Base-by-base conservation (phyloP, 306 rosid genomes). In the Rosa lucieae region DNA sequence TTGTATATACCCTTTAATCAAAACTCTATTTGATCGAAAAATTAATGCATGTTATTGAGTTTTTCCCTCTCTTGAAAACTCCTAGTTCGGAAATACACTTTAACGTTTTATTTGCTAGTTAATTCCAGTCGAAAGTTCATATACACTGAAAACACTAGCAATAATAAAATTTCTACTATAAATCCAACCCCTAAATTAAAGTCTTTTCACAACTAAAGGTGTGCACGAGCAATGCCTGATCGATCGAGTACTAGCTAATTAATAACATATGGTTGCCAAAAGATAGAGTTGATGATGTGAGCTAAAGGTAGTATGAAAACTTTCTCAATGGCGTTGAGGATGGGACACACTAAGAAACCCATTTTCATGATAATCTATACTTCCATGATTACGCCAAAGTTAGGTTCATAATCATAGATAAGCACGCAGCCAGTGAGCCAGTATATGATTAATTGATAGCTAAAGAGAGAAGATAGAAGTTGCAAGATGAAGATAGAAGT, bases 331-430 rank as follows among this genome's bases (percentile, higher is more conserved):
- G 55, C 78, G 15, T 55, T 71, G 20, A 46, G 70, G 32, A 37
- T 47, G 66, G 78, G 69, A 37, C 55, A 39, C 73, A 61, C 32
- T 74, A 73, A n/a, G 56, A 77, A 40, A 52, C 77, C 62, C 79
- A 48, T 65, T 73, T 66, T 14, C 46, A 26, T 37, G 44, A 46
- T 58, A 58, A 58, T 21, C 10, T 10, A 1, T n/a, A n/a, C 63
- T 21, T 2, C 26, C 29, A 56, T 2, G 21, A 21, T 58, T 21
- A 58, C 3, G 65, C 65, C 65, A 21, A 10, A 9, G 6, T 21
- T 23, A 21, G 15, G 14, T 21, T 2, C 21, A 1, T n/a, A 56
- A 56, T 56, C 29, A 56, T 58, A 21, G 26, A 10, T 58, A 58
- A 58, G 14, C 35, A 58, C 3, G 29, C 35, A 11, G 14, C 26